Evolutionary conservation across 257 asterid genomes (phyloP).

Genomic region (Knoxia roxburghii): DNA sequence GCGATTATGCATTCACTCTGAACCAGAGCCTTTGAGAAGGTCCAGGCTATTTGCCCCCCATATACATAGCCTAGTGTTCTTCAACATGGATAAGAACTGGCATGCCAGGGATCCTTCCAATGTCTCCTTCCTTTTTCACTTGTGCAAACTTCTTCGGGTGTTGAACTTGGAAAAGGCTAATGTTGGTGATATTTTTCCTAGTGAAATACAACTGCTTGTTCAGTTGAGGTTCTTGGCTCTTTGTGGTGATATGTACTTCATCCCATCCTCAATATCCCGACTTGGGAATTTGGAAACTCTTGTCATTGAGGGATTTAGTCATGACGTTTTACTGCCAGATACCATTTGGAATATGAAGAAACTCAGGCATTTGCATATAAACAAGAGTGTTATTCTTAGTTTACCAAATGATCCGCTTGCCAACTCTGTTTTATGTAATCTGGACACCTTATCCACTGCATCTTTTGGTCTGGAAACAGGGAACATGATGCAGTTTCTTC

Average conservation of each 20-base stretch:
- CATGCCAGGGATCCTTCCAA: constrained; percentile 1
- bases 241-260: background rate
- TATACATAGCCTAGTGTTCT: background rate
- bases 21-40: background rate
- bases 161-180: constrained; percentile 11
- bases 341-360: constrained; percentile 13
- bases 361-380: constrained; percentile 12
- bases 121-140: background rate
- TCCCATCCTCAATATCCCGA: background rate
- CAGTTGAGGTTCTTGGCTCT: constrained; percentile 18
- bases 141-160: constrained; percentile 11
- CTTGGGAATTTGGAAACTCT: constrained; percentile 13
- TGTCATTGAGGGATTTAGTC: background rate
- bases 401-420: background rate
- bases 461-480: background rate
- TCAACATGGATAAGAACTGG: background rate
- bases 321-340: background rate
- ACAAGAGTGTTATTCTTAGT: background rate
- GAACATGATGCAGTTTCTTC: constrained; percentile 6
- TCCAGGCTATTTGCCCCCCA: background rate
- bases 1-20: background rate
- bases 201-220: background rate
- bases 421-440: background rate
- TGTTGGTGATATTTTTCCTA: background rate
- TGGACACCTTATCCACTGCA: constrained; percentile 10